Base-by-base conservation (phyloP, 805 yeast species). In the Wickerhamomyces hampshirensis region DNA sequence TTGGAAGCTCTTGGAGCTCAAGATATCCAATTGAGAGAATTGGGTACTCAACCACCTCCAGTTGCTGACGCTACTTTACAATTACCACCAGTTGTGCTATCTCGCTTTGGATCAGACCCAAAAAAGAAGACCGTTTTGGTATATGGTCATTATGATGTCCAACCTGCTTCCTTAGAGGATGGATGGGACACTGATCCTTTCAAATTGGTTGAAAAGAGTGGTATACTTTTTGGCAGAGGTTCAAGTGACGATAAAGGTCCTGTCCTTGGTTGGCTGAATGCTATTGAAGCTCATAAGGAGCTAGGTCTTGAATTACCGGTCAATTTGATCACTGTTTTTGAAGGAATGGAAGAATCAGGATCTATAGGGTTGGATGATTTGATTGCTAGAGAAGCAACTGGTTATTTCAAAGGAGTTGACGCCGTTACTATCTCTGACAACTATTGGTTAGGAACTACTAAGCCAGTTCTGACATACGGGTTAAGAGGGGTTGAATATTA, bases 311-410 rank as follows among this genome's bases (percentile, higher is more conserved):
- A 89, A 46, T 71, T 93, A 40, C 99, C 99, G 14, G 97, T 93
- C 44, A 93, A 93, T 66, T 65, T 93, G 51, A 75, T 88, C 33
- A 82, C 84, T 59, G 87, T 96, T 63, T 93, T 93, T 55, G 99
- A 93, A 66, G 98, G 98, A 43, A 93, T 93, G 99, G 99, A 93
- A 66, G 99, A 93, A 66, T 80, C 89, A 46, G 99, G 99, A 17
- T 87, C 96, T 23, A 63, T 86, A 34, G 98, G 98, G 24, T 73
- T 93, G 47, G 98, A 91, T 50, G 78, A 68, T 24, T 74, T 93
- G 53, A 83, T 93, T 54, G 80, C 79, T 34, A 62, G 68, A 28
- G 98, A 93, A 67, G 89, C 95, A 37, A 61, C 72, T 35, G 60
- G 63, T 27, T 93, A 87, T 63, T 93, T 93, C 71, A 80, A 83